A percentile compares a stretch with the other conserved stretches of the same genome.
These are phyloP conservation scores for Stephania cephalantha DNA, from an alignment of 164 flowering plant species.

Conservation along the genomic window DNA sequence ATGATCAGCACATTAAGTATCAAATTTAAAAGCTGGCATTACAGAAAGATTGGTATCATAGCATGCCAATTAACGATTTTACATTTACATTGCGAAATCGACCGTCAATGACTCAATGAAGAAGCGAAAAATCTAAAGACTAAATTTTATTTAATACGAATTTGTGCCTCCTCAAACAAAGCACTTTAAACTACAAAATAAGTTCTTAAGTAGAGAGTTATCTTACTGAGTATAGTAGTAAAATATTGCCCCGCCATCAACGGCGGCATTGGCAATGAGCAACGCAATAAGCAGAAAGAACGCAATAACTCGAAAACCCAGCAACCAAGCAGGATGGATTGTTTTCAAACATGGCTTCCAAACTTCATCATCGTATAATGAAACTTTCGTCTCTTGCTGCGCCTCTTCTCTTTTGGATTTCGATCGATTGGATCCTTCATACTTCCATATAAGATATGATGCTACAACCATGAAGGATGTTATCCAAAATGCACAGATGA, in stretches of 20 bases:
- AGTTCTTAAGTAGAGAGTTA: neutral
- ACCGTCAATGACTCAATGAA: neutral
- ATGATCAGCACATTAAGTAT: neutral
- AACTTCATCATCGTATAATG: slow-evolving; percentile 71
- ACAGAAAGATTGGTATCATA: neutral
- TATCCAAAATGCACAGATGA: slow-evolving; percentile 59
- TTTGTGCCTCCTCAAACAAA: neutral
- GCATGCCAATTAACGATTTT: neutral
- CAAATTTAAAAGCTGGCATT: neutral
- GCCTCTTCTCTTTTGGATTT: slow-evolving; percentile 20
- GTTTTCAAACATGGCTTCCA: slow-evolving; percentile 79
- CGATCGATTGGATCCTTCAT: slow-evolving; percentile 38
- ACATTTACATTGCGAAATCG: neutral
- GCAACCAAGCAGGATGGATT: slow-evolving; percentile 84
- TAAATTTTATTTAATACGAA: too few species aligned
- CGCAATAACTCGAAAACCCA: slow-evolving; percentile 56
- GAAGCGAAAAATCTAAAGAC: too few species aligned
- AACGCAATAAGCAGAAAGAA: slow-evolving; percentile 52
- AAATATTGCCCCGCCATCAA: slow-evolving; percentile 75
- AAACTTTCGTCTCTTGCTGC: slow-evolving; percentile 27
- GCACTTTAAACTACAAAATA: neutral
- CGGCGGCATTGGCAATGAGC: slow-evolving; percentile 43
- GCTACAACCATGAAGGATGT: slow-evolving; percentile 35
- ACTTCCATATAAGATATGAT: slow-evolving; percentile 44
- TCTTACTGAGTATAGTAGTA: slow-evolving; percentile 93